Percentiles rank a stretch among this genome's conserved stretches.
phyloP scores from a whole-genome alignment of 495 filamentous ascomycete genomes.

The Cercophora samala region DNA sequence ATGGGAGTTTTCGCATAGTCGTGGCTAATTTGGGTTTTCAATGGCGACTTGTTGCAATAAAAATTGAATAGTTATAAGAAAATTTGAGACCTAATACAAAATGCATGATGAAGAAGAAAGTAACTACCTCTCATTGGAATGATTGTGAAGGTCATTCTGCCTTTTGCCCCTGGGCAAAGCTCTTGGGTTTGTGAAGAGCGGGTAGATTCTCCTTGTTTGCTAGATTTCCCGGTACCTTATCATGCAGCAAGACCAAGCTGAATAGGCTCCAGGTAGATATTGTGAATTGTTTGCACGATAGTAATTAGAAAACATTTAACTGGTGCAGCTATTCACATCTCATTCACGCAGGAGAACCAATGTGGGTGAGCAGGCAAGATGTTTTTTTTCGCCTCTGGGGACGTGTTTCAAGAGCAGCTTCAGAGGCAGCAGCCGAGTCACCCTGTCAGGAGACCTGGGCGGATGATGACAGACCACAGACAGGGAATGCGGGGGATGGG shows the following conservation, averaged over 20 bases:
- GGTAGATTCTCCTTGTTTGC: background rate
- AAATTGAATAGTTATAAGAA: too few relatives aligned
- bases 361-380: background rate
- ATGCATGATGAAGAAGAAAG: too few relatives aligned
- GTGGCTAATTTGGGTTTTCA: too few relatives aligned
- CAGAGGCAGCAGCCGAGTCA: slow-evolving; percentile 11
- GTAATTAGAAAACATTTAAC: too few relatives aligned
- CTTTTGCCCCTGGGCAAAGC: background rate
- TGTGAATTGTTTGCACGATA: background rate
- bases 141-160: too few relatives aligned
- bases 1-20: too few relatives aligned
- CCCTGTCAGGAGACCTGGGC: slow-evolving; percentile 16
- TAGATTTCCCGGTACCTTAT: background rate
- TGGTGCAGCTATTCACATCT: background rate
- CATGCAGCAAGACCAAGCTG: background rate
- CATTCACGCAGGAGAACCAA: background rate
- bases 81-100: too few relatives aligned
- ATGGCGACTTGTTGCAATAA: too few relatives aligned
- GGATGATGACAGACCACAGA: slow-evolving; percentile 8
- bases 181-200: background rate
- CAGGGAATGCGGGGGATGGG: background rate
- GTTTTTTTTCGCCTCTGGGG: background rate
- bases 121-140: background rate
- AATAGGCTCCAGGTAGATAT: background rate
- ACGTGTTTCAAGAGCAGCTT: background rate